Evolutionary conservation across 495 filamentous ascomycete species (phyloP), one percentile per base, ranked within the genome.

Genomic region (Penicillium verhagenii): DNA sequence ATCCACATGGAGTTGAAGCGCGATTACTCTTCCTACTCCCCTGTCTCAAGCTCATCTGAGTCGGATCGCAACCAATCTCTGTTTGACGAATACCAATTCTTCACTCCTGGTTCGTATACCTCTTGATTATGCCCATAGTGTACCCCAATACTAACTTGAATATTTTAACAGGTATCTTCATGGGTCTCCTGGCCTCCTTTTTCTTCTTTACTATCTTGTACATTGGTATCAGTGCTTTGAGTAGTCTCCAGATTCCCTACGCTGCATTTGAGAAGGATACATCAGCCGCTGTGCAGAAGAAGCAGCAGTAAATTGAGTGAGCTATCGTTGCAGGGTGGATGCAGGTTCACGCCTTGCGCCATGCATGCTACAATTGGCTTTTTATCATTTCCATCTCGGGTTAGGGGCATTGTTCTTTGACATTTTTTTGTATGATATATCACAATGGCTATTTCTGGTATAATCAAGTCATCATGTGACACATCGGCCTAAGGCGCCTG

Each of bases 191-290:
- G 25, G 85, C 84, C 25, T 68, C 69, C 18, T 72, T 91, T 23
- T 60, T 96, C 31, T 79, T 95, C 40, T 62, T 96, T 33, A 71
- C 80, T 19, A 90, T 97, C 57, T 71, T 96, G 16, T 86, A 85
- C 62, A 85, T 91, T 47, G 94, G 84, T 21, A 75, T 97, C 46
- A 81, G 64, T 51, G 91, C 89, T 19, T 72, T 98, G 6, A 72
- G 81, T 6, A 92, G 91, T 55, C 75, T 98, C 33, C 76, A 96
- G 69, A 89, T 97, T 11, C 85, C 88, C 9, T 97, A 97, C 73
- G 89, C 86, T 45, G 92, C 94, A 1, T 98, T 98, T 69, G 92
- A 95, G 65, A 96, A 94, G 79, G 93, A 97, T 68, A 96, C 90
- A 74, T 90, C 92, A 0, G 86, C 91, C 42, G 78, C 82, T 28